Evolutionary conservation across 495 filamentous ascomycete genomes (phyloP).

Genomic region (Annulohypoxylon maeteangense): DNA sequence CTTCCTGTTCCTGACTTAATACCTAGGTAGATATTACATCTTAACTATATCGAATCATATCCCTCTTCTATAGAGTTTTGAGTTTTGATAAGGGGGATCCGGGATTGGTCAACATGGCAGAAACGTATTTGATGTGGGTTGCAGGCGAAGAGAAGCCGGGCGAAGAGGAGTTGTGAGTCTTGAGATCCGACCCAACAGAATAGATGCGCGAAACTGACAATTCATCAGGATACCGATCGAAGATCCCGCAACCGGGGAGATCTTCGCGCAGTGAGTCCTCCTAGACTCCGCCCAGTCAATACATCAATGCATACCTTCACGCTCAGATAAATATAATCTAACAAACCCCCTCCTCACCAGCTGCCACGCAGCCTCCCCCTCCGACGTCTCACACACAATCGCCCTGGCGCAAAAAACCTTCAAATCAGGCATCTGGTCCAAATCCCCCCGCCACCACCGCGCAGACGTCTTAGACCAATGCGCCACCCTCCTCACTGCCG

Average conservation of each 20-base stretch:
- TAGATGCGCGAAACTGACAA: too few relatives aligned
- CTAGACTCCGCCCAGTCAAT: not conserved
- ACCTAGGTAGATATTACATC: not conserved
- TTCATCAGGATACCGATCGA: conserved; percentile 50
- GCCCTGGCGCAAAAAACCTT: conserved; percentile 58
- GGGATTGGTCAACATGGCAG: conserved; percentile 21
- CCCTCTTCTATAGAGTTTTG: not conserved
- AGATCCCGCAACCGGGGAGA: conserved; percentile 51
- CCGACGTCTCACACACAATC: conserved; percentile 61
- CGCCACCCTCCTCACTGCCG: conserved; percentile 60
- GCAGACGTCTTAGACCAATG: conserved; percentile 67
- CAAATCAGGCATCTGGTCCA: conserved; percentile 67
- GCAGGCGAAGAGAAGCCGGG: conserved; percentile 43
- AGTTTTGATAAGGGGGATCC: not conserved
- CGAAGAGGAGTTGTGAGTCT: conserved; percentile 42
- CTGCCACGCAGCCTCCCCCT: conserved; percentile 61
- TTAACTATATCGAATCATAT: not conserved
- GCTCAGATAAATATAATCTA: not conserved
- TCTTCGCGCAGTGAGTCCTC: conserved; percentile 48
- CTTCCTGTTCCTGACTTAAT: not conserved
- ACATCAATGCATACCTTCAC: not conserved
- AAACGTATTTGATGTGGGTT: conserved; percentile 47
- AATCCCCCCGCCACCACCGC: conserved; percentile 61
- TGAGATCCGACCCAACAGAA: not conserved
- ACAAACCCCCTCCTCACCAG: conserved; percentile 41